phyloP scores from a whole-genome alignment of 2,329 filamentous ascomycete genomes.

The Rhynchosporium graminicola region DNA sequence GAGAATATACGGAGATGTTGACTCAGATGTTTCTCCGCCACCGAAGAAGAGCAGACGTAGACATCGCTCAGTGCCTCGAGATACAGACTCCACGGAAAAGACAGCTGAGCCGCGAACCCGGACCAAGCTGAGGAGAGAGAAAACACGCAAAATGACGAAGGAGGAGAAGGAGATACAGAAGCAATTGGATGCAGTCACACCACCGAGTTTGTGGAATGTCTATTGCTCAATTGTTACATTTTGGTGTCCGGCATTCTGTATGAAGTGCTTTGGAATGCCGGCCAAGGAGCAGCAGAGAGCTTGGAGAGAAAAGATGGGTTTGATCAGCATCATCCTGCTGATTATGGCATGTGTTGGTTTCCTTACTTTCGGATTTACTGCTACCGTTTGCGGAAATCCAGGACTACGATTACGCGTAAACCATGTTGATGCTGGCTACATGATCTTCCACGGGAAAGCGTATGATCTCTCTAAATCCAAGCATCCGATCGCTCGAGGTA shows the following conservation, averaged over 20 bases:
- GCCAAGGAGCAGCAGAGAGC: slow-evolving; percentile 85
- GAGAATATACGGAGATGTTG: slow-evolving; percentile 38
- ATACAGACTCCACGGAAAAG: slow-evolving; percentile 32
- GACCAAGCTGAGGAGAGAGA: slow-evolving; percentile 44
- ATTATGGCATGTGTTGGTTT: slow-evolving; percentile 92
- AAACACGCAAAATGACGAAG: slow-evolving; percentile 66
- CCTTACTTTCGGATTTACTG: slow-evolving; percentile 93
- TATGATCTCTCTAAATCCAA: slow-evolving; percentile 78
- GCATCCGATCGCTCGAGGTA: slow-evolving; percentile 79
- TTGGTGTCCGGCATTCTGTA: slow-evolving; percentile 84
- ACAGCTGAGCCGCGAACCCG: slow-evolving; percentile 35
- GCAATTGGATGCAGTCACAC: slow-evolving; percentile 64
- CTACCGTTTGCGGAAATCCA: slow-evolving; percentile 77
- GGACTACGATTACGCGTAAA: slow-evolving; percentile 76
- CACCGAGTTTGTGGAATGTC: slow-evolving; percentile 89
- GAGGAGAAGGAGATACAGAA: slow-evolving; percentile 57
- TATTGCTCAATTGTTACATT: slow-evolving; percentile 95
- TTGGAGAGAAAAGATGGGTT: slow-evolving; percentile 97
- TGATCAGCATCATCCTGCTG: slow-evolving; percentile 88
- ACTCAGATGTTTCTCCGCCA: slow-evolving; percentile 36
- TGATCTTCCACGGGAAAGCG: slow-evolving; percentile 94
- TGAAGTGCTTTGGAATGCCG: slow-evolving; percentile 83
- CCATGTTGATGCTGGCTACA: slow-evolving; percentile 76
- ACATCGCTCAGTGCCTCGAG: slow-evolving; percentile 32
- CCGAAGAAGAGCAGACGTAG: slow-evolving; percentile 31